Evolutionary conservation across 1,284 basidiomycete genomes (phyloP).

Genomic region (Austropuccinia psidii): DNA sequence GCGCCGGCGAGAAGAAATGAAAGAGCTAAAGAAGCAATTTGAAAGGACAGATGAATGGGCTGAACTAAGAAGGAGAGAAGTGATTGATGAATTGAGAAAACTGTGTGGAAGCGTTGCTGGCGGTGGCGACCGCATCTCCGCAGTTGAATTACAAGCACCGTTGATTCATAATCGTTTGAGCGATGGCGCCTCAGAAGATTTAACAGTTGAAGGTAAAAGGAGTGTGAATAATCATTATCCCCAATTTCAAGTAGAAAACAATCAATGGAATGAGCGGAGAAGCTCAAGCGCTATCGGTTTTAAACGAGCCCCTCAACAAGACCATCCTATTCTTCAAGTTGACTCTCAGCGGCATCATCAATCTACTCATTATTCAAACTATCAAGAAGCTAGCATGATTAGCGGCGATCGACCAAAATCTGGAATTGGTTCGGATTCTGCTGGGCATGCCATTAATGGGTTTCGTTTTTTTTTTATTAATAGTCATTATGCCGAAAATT

Average conservation of each 20-base stretch:
- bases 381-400: too few relatives aligned
- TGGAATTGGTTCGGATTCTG: background rate
- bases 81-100: constrained; percentile 15
- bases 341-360: background rate
- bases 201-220: too few relatives aligned
- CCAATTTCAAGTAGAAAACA: background rate
- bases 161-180: too few relatives aligned
- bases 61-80: background rate
- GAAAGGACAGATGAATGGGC: constrained; percentile 28
- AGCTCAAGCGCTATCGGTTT: background rate
- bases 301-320: background rate
- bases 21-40: constrained; percentile 19
- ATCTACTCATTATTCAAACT: too few relatives aligned
- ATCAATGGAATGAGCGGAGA: background rate
- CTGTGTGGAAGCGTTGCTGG: background rate
- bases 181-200: too few relatives aligned
- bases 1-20: constrained; percentile 10
- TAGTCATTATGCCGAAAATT: background rate
- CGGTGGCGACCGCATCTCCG: too few relatives aligned
- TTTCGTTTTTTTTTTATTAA: background rate
- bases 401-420: background rate
- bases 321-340: background rate
- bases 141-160: too few relatives aligned
- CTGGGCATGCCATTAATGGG: constrained; percentile 30
- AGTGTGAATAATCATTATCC: background rate